Base-by-base conservation (phyloP, 2,329 filamentous ascomycete genomes). In the Tolypocladium sp. region DNA sequence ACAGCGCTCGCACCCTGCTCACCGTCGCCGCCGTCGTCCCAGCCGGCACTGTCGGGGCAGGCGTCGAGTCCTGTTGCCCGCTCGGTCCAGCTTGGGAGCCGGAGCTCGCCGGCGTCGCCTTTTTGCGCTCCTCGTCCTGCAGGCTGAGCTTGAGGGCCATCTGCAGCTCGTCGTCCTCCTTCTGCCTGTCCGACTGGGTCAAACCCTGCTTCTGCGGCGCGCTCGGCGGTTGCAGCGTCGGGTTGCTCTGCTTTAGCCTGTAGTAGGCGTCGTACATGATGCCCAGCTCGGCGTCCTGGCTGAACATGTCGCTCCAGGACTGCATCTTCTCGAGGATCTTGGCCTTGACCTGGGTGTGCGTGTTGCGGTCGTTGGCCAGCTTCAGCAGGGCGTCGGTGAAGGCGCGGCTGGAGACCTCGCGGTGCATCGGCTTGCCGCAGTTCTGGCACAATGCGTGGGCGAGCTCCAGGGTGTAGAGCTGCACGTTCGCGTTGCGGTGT, bases 251-350 rank as follows among this genome's bases (percentile, higher is more conserved):
- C 79, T 96, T 95, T 63, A 97, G 79, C 71, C 89, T 91, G 77
- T 87, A 87, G 74, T 93, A 97, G 60, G 93, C 92, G 70, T 96
- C 91, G 72, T 92, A 89, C 94, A 99, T 99, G 71, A 99, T 96
- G 22, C 94, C 94, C 61, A 99, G 83, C 71, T 97, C 93, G 13
- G 92, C 84, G 70, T 97, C 91, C 61, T 83, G 87, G 67, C 85
- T 84, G 72, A 97, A 97, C 90, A 97, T 96, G 68, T 94, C 90
- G 59, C 89, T 87, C 94, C 94, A 99, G 64, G 93, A 91, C 72
- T 90, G 88, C 91, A 97, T 97, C 65, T 92, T 87, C 79, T 97
- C 93, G 60, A 97, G 76, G 64, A 99, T 96, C 82, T 97, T 97
- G 64, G 91, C 86, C 77, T 97, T 97, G 71, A 99, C 94, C 74